Evolutionary conservation across 306 rosid species (phyloP).

Genomic region (Coriaria nepalensis): DNA sequence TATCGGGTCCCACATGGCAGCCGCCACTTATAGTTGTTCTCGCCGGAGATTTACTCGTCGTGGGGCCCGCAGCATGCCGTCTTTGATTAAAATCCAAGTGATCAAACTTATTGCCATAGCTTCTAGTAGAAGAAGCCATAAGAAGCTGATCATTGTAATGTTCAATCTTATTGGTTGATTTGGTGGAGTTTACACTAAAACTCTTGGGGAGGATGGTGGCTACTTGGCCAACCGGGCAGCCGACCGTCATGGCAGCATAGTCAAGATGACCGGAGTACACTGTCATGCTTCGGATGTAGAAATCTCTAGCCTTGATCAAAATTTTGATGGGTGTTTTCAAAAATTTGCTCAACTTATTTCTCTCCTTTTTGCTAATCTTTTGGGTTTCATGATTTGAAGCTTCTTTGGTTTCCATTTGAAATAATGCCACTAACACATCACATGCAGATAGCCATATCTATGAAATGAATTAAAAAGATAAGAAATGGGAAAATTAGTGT

Average conservation of each 20-base stretch:
- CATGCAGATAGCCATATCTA: too few species aligned
- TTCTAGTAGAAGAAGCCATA: slow-evolving; percentile 22
- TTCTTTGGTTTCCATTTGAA: too few species aligned
- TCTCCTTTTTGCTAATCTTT: not conserved
- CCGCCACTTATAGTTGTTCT: not conserved
- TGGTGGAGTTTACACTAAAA: slow-evolving; percentile 24
- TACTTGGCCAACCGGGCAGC: slow-evolving; percentile 19
- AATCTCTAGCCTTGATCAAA: slow-evolving; percentile 30
- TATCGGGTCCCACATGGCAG: not conserved
- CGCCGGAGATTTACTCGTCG: not conserved
- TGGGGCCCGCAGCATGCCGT: not conserved
- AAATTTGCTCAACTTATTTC: not conserved
- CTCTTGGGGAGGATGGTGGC: slow-evolving; percentile 23
- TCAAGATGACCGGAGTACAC: slow-evolving; percentile 12
- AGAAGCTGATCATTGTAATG: slow-evolving; percentile 34
- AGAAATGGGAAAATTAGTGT: too few species aligned
- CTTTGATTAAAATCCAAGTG: slow-evolving; percentile 3
- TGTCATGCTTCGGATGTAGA: slow-evolving; percentile 32
- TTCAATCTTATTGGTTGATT: slow-evolving; percentile 4
- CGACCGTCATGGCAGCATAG: slow-evolving; percentile 16
- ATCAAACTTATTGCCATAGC: not conserved
- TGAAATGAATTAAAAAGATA: too few species aligned
- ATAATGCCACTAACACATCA: too few species aligned
- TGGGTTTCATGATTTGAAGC: slow-evolving; percentile 2
- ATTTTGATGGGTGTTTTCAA: slow-evolving; percentile 36